Evolutionary conservation across 208 protist genomes (phyloP), one percentile per base, ranked within the genome.

Genomic region (Crithidia acanthocephali): DNA sequence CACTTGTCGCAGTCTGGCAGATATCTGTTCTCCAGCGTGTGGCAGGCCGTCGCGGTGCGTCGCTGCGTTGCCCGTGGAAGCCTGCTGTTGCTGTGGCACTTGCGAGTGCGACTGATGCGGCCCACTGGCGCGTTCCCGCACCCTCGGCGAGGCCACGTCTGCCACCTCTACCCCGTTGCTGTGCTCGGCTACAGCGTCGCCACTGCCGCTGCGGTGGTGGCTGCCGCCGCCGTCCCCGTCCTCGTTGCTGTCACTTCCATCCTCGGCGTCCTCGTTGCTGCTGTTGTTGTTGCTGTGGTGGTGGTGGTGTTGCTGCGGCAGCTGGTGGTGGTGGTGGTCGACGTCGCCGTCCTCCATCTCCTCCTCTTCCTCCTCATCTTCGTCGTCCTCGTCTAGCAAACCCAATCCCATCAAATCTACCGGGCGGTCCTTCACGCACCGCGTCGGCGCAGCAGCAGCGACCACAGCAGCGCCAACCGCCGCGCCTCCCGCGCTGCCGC

Each of bases 351-450:
- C 28, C 20, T 37, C 42, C 22, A 20, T 50, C 16, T 72, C 63
- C 8, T 76, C 68, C 22, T 57, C 65, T 10, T 82, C 79, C n/a
- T 68, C 74, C 9, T 76, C 65, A 16, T 74, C 63, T 15, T 80
- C 74, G 2, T 70, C 66, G 37, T 71, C 72, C 58, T 79, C 73
- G 40, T 80, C 73, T 18, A 72, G 64, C 2, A 77, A 53, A 45
- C 68, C 60, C 18, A 81, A 53, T 7, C 72, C 72, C 10, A 70
- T 77, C 35, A 71, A 47, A 28, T 71, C 58, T 0, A 66, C 37
- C 16, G 68, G 50, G 22, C 22, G 25, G 0, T 48, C 61, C n/a
- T 35, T 63, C 25, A 40, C 25, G 20, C 62, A 25, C 7, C 67
- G 28, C 44, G 20, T 42, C 6, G 37, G 13, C 13, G 13, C 37